Conservation (phyloP, 2,329 filamentous ascomycete genomes). For the Sclerotinia minor region DNA sequence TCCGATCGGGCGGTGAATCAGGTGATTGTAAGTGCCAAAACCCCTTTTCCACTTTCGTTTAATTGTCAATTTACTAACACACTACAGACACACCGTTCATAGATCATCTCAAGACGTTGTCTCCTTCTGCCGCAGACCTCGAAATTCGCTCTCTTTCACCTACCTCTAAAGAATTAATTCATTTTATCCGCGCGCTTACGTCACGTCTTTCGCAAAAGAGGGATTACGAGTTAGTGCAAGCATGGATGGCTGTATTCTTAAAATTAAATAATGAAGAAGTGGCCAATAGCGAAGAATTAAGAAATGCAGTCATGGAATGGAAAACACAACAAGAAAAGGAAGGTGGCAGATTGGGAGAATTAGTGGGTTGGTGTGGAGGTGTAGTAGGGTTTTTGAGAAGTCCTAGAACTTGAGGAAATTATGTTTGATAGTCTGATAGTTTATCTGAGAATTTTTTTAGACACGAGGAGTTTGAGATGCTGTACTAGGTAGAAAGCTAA, state of each 20-base stretch:
- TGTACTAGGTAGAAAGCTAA: not conserved
- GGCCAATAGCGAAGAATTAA: conserved; percentile 48
- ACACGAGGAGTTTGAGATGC: not conserved
- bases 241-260: conserved; percentile 96
- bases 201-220: conserved; percentile 64
- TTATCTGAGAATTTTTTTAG: not conserved
- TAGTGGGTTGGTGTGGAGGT: conserved; percentile 86
- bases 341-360: conserved; percentile 65
- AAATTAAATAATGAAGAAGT: conserved; percentile 70
- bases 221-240: conserved; percentile 92
- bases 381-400: conserved; percentile 79
- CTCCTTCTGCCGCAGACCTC: conserved; percentile 83
- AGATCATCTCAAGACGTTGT: conserved; percentile 74
- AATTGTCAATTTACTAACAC: conserved; percentile 28
- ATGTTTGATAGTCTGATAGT: not conserved
- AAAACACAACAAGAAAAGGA: conserved; percentile 71
- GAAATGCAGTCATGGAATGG: conserved; percentile 66
- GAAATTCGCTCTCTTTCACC: conserved; percentile 80
- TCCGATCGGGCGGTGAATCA: conserved; percentile 54
- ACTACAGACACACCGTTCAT: conserved; percentile 64
- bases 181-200: conserved; percentile 82
- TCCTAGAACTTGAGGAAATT: conserved; percentile 32
- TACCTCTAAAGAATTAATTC: conserved; percentile 59
- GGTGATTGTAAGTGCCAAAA: conserved; percentile 58
- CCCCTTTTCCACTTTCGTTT: not conserved